Evolutionary conservation across 2,329 filamentous ascomycete species (phyloP), one percentile per base, ranked within the genome.

Genomic region (Phialocephala subalpina): DNA sequence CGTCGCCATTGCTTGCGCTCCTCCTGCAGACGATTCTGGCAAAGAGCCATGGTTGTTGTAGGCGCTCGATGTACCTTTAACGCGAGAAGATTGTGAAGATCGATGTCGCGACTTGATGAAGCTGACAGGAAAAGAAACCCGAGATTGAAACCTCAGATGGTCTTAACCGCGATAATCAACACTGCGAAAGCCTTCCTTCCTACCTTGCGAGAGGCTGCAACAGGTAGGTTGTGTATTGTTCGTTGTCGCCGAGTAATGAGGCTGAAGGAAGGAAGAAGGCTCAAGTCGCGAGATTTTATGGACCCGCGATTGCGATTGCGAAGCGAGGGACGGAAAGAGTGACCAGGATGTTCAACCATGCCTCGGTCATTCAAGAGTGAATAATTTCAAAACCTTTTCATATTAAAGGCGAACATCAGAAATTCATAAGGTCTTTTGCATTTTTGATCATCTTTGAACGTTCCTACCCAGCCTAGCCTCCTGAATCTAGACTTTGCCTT

Each of bases 1-100:
- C 90, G 90, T 71, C 96, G 90, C 96, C 96, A 99, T 82, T 97
- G 93, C 82, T 97, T 98, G 70, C 93, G 85, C 83, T 97, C 94
- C 80, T 97, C 94, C 71, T 93, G 91, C 45, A 97, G 85, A 67
- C 95, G 87, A 77, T 97, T 97, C 76, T 92, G 88, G 78, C 94
- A 97, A 60, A 98, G 87, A 73, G 94, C 91, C 93, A 97, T 97
- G 67, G 63, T 78, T 65, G 67, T 33, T 25, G 52, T 27, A 62
- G n/a, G 27, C n/a, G 8, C 12, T 35, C 33, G 12, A 40, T 29
- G 55, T 3, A 14, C 20, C 12, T 6, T 55, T 11, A 33, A 55
- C 25, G 27, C 25, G 33, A 52, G 58, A 62, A 47, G 38, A 33
- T 33, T 33, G n/a, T n/a, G n/a, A n/a, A n/a, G 29, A 33, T 63